Base-by-base conservation (phyloP, 805 yeast species). In the Scheffersomyces spartinae region DNA sequence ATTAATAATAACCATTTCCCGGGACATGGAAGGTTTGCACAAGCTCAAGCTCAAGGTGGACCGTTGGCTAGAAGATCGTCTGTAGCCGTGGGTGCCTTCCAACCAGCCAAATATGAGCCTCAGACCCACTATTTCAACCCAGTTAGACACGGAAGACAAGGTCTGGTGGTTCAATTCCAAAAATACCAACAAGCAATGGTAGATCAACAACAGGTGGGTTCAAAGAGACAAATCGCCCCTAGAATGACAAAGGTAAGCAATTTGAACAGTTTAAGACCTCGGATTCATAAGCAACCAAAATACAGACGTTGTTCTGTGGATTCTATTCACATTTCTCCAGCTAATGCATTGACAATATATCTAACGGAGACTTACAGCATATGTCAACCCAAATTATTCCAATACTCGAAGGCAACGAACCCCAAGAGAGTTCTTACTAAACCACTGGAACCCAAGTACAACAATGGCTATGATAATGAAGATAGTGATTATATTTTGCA, bases 341-440 rank as follows among this genome's bases (percentile, higher is more conserved):
- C 82, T 13, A 61, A 68, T 30, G 94, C 94, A 0, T 57, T 88
- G 31, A 81, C 95, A 0, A 67, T 75, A 4, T 72, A 80, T 24
- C 55, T 91, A 26, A 67, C 88, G 2, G 72, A 85, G 12, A 78
- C 95, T 0, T 91, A 81, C 49, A 61, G 80, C 7, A 67, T 88
- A 29, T 88, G 96, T 52, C 80, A 84, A 32, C 83, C 96, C 0
- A 49, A 55, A 20, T 58, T 55, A 40, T 91, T 84, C 52, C 74
- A 75, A 34, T 91, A 91, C 49, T 77, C 78, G 36, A 71, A 83
- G 10, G 67, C 84, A 3, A 74, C 83, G 31, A 91, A 91, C 45
- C 99, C 98, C 3, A 73, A 83, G 33, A 61, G 98, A 29, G 95
- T 85, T 3, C 58, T 91, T 21, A 93, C 98, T 0, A 88, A 91